Evolutionary conservation across 1,284 basidiomycete species (phyloP), one percentile per base, ranked within the genome.

Genomic region (Dichomitus squalens): DNA sequence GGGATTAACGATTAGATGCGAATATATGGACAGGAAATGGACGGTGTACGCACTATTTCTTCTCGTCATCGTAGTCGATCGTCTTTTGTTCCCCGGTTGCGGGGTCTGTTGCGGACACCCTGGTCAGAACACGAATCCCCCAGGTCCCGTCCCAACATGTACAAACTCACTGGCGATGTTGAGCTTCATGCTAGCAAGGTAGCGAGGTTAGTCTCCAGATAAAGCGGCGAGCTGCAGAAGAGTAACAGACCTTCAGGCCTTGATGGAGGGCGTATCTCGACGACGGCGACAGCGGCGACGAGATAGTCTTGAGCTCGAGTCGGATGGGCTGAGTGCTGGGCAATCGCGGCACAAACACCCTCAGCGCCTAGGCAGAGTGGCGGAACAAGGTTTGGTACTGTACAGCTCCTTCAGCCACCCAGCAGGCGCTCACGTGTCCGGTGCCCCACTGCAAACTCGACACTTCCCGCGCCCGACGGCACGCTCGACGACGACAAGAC

Each of bases 31-130:
- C 4, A 36, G 12, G 36, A 47, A 11, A 55, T 20, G 21, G 23
- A 25, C 5, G 48, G 12, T 16, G 21, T 34, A 35, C 91, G 75
- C 75, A 94, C 90, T 81, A 90, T 81, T 87, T 85, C 75, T 86
- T 90, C 81, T 97, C 95, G 76, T 97, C 93, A 71, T 98, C 94
- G 75, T 96, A 76, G 76, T 96, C 94, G 82, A 97, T 80, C 73
- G 89, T 87, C 85, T 98, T 99, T 90, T 98, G 96, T 72, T 91
- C 90, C 77, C 95, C 96, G 65, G 96, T 98, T 69, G 94, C 93
- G 76, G 92, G 91, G 84, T 94, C 89, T 91, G 70, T 49, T 48
- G 54, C 54, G 29, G 57, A 39, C 56, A 41, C 46, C 46, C 49
- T 52, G 14, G 62, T 60, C 55, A 64, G 53, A 65, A 53, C 55